These are phyloP conservation scores for Silene latifolia DNA, from an alignment of 148 eudicot species.

Conservation along the genomic window DNA sequence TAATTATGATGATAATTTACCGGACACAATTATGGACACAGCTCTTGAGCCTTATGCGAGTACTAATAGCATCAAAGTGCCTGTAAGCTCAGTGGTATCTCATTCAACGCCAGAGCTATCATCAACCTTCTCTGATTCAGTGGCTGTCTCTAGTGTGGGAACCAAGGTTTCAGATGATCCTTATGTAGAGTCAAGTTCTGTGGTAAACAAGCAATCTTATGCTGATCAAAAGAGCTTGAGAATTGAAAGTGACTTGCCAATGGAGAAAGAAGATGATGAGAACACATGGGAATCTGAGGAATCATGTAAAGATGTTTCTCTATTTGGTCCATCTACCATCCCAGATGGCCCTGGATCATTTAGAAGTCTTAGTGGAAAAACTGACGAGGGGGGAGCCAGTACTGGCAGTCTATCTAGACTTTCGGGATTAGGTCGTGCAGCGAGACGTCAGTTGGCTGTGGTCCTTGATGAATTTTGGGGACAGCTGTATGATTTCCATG, in stretches of 20 bases:
- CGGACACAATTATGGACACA: constrained; percentile 60
- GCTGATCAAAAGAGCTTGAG: constrained; percentile 41
- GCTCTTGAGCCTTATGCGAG: constrained; percentile 30
- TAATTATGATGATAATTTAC: constrained; percentile 39
- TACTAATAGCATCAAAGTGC: constrained; percentile 38
- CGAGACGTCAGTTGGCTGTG: constrained; percentile 73
- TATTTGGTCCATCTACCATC: constrained; percentile 31
- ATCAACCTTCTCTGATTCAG: constrained; percentile 19
- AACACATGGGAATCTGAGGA: constrained; percentile 57
- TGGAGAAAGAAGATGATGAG: constrained; percentile 43
- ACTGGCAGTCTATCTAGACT: constrained; percentile 80
- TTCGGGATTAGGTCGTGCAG: constrained; percentile 91
- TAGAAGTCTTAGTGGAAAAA: constrained; percentile 70
- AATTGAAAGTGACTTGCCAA: constrained; percentile 39
- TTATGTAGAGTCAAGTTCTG: constrained; percentile 16
- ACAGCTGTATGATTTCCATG: constrained; percentile 88
- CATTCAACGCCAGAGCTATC: constrained; percentile 31
- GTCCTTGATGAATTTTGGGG: constrained; percentile 97
- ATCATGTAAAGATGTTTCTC: constrained; percentile 37
- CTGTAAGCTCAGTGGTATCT: constrained; percentile 22
- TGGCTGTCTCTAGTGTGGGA: constrained; percentile 21
- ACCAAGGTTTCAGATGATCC: constrained; percentile 34
- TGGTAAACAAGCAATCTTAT: constrained; percentile 32
- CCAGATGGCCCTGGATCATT: constrained; percentile 72
- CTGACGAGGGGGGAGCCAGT: constrained; percentile 71